Conservation (phyloP, 805 yeast species). For the Barnettozyma botsteinii region DNA sequence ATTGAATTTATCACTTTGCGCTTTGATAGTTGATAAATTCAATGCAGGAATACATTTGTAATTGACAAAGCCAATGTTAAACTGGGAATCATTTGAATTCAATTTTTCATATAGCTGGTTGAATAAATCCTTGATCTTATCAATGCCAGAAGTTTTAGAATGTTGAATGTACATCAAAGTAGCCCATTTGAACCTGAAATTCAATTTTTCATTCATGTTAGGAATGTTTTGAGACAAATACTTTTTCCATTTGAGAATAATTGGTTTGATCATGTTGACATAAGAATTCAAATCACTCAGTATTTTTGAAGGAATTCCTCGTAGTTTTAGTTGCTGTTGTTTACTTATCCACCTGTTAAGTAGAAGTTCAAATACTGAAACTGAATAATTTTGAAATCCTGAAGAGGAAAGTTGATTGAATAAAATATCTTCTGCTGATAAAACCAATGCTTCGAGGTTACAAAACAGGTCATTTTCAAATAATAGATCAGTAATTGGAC, state of each 20-base stretch:
- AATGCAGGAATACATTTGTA: constrained; percentile 54
- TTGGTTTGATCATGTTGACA: constrained; percentile 34
- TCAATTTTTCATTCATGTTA: constrained; percentile 7
- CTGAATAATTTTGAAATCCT: background rate
- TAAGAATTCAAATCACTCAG: constrained; percentile 29
- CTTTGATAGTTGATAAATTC: constrained; percentile 41
- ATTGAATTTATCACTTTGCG: constrained; percentile 64
- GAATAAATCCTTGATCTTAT: constrained; percentile 25
- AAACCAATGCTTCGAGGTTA: constrained; percentile 15
- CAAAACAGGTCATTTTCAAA: constrained; percentile 30
- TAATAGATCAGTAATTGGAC: constrained; percentile 31
- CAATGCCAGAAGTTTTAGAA: constrained; percentile 31
- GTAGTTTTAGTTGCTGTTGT: constrained; percentile 20
- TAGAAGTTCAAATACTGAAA: constrained; percentile 41
- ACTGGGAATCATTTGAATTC: constrained; percentile 2
- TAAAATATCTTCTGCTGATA: constrained; percentile 22
- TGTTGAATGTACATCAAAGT: constrained; percentile 39
- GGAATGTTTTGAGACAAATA: constrained; percentile 9
- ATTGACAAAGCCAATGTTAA: constrained; percentile 46
- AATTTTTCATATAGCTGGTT: constrained; percentile 19
- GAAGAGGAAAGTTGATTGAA: background rate
- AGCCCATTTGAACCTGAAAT: constrained; percentile 44
- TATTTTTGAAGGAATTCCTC: constrained; percentile 22
- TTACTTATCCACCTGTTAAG: constrained; percentile 36
- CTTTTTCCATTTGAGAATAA: constrained; percentile 45